Conservation (phyloP, 2,329 filamentous ascomycete genomes). For the Stagonosporopsis cucurbitacearum region DNA sequence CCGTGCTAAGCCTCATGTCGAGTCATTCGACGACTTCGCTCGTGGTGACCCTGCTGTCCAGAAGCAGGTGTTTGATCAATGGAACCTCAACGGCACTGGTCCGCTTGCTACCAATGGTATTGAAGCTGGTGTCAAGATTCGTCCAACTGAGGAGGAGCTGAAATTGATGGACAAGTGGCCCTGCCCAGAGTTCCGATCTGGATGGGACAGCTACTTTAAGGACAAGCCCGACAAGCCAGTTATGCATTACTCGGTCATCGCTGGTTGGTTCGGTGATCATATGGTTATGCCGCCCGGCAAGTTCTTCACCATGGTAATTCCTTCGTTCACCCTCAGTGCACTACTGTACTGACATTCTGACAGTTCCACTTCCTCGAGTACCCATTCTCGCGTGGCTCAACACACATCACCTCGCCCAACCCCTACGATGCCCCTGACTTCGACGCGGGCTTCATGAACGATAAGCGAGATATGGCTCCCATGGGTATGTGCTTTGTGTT, state of each 20-base stretch:
- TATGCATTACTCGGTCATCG: constrained; percentile 82
- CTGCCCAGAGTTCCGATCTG: constrained; percentile 73
- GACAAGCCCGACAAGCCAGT: constrained; percentile 85
- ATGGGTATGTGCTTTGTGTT: constrained; percentile 44
- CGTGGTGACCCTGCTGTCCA: constrained; percentile 76
- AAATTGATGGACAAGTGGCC: constrained; percentile 75
- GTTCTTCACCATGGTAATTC: constrained; percentile 72
- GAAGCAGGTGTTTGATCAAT: constrained; percentile 76
- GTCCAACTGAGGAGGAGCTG: constrained; percentile 72
- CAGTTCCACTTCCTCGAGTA: constrained; percentile 52
- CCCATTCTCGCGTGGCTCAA: constrained; percentile 75
- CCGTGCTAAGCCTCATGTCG: constrained; percentile 75
- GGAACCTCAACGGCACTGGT: constrained; percentile 80
- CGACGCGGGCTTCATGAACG: constrained; percentile 84
- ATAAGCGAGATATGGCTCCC: constrained; percentile 82
- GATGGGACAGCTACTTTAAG: constrained; percentile 84
- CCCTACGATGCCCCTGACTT: constrained; percentile 79
- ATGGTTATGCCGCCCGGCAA: constrained; percentile 74
- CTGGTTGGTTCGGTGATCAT: constrained; percentile 58
- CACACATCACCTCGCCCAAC: constrained; percentile 73
- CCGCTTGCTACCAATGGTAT: constrained; percentile 80
- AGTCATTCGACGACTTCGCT: constrained; percentile 82
- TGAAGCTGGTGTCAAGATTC: constrained; percentile 79
- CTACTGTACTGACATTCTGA: background rate
- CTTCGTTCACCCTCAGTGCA: too few relatives aligned